Base-by-base conservation (phyloP, 2,329 filamentous ascomycete species). In the Neonectria neomacrospora region DNA sequence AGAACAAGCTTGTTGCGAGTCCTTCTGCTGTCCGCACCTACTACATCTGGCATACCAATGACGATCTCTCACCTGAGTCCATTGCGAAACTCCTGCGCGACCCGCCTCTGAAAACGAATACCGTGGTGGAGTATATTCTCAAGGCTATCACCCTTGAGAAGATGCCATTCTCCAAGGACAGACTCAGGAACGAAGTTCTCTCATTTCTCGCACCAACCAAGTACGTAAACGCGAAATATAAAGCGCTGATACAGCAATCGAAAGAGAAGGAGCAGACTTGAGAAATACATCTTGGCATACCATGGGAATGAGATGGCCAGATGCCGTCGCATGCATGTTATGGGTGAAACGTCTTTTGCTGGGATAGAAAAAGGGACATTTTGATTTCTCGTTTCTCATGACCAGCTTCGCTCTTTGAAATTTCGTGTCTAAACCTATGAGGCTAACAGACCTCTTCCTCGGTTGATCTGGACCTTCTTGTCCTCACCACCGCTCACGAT, bases 401-500 rank as follows among this genome's bases (percentile, higher is more conserved):
- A 58, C 63, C 65, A 54, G 41, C 50, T 60, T 66, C 61, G 51
- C 61, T 61, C 63, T 70, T 63, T 41, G 32, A 47, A 45, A 54
- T 59, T 58, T 55, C 26, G 42, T 45, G 44, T 65, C 53, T 64
- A 64, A 61, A 47, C 67, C 68, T 76, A 81, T 74, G 75, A 73
- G 34, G 76, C 73, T 47, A 86, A 74, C 45, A 87, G 69, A 61
- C 82, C 85, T 66, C 86, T 84, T 18, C 88, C 90, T 69, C 86
- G 85, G 79, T 99, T 97, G 64, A 99, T 89, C 83, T 99, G 96
- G 73, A 99, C 90, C 81, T 88, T 90, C 82, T 96, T 97, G 76
- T 99, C 96, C 85, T 98, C 94, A 16, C 95, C 94, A 45, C 85
- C 94, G 74, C 92, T 96, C 47, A 97, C 91, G 76, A 99, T 95